Evolutionary conservation across 2,329 filamentous ascomycete genomes (phyloP).

Genomic region (Pseudocercospora crystallina): DNA sequence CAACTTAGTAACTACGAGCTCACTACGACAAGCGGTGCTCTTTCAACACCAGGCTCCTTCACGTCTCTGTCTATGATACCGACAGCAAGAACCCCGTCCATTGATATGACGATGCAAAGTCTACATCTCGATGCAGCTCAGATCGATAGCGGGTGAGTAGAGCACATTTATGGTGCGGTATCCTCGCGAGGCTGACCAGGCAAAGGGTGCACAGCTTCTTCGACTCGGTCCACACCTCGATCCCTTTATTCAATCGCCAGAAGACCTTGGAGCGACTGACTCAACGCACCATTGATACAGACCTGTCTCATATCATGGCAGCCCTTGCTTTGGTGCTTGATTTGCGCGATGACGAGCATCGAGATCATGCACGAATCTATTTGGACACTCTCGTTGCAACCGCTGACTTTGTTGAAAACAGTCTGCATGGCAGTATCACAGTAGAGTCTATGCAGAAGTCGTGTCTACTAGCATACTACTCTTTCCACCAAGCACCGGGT

Average conservation of each 20-base stretch:
- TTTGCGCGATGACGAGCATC: not conserved
- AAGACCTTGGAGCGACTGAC: not conserved
- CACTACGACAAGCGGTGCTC: not conserved
- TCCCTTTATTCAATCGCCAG: not conserved
- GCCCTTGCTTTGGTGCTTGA: not conserved
- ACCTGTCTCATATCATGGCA: not conserved
- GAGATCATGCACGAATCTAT: not conserved
- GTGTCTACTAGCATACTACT: not conserved
- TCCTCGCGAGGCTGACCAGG: not conserved
- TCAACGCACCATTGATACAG: not conserved
- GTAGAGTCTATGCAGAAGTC: not conserved
- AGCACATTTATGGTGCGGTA: not conserved
- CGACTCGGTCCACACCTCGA: not conserved
- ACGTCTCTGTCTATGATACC: not conserved
- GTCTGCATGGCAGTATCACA: not conserved
- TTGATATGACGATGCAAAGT: not conserved
- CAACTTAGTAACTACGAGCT: not conserved
- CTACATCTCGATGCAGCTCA: not conserved
- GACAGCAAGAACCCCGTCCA: not conserved
- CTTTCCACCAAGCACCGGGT: not conserved
- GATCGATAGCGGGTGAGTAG: not conserved
- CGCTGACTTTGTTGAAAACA: not conserved
- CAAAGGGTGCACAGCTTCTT: not conserved
- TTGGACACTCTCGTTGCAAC: not conserved
- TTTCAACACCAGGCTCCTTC: not conserved